Evolutionary conservation across 1,139 yeast genomes (phyloP).

Genomic region (Sugiyamaella sp.): DNA sequence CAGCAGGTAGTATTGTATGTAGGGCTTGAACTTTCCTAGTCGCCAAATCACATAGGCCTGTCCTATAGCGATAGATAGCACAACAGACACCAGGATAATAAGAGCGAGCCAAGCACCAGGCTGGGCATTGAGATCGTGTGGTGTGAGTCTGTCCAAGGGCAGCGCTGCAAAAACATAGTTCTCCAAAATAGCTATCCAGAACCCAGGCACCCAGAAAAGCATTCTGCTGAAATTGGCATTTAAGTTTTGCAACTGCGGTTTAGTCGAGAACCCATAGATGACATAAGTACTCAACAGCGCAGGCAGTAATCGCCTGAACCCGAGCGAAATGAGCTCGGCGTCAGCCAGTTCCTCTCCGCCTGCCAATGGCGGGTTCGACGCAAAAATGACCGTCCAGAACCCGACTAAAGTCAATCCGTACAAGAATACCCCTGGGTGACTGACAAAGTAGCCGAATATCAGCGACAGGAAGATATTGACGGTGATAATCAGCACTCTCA

Average conservation of each 20-base stretch:
- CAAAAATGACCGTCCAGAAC: constrained; percentile 81
- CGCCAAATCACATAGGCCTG: constrained; percentile 84
- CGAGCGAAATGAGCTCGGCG: constrained; percentile 66
- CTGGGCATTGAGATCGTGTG: constrained; percentile 67
- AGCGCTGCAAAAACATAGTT: constrained; percentile 85
- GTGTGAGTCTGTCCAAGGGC: constrained; percentile 82
- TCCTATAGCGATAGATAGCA: constrained; percentile 56
- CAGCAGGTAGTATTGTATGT: constrained; percentile 53
- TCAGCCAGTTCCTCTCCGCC: constrained; percentile 55
- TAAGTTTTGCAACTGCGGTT: constrained; percentile 38
- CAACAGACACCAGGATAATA: constrained; percentile 50
- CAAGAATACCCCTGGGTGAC: constrained; percentile 52
- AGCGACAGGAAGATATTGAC: constrained; percentile 58
- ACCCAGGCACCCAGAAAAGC: constrained; percentile 73
- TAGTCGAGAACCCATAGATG: constrained; percentile 63
- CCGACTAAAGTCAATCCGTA: constrained; percentile 71
- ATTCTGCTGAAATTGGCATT: constrained; percentile 52
- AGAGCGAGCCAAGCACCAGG: constrained; percentile 79
- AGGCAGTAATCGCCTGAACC: constrained; percentile 76
- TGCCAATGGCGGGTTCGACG: constrained; percentile 81
- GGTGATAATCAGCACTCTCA: constrained; percentile 58
- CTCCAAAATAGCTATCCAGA: constrained; percentile 85
- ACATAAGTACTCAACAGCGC: constrained; percentile 69
- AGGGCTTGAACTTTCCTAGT: constrained; percentile 69
- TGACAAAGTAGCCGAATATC: constrained; percentile 65